These are phyloP conservation scores for Verruconis gallopava DNA, from an alignment of 2,329 filamentous ascomycete species.

Conservation along the genomic window DNA sequence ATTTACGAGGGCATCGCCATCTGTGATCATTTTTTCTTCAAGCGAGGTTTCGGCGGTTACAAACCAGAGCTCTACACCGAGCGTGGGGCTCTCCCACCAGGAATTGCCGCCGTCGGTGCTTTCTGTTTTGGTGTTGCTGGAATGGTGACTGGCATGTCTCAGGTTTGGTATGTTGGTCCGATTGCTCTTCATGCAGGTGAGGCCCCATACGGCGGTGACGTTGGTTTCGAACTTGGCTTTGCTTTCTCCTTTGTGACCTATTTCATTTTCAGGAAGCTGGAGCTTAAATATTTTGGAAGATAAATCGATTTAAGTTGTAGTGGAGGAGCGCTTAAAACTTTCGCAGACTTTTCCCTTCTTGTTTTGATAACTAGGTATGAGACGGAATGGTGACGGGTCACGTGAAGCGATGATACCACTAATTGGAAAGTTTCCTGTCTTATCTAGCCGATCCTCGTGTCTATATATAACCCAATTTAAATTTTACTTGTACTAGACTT, in stretches of 20 bases:
- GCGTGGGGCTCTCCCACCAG: conserved; percentile 44
- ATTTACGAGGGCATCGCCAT: conserved; percentile 58
- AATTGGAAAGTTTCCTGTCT: no score
- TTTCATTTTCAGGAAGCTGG: conserved; percentile 35
- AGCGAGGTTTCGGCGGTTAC: conserved; percentile 48
- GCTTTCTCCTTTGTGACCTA: conserved; percentile 44
- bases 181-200: conserved; percentile 47
- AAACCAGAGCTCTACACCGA: conserved; percentile 45
- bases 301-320: no score
- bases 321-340: no score
- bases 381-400: no score
- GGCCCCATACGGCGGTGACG: conserved; percentile 40
- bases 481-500: no score
- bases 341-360: no score
- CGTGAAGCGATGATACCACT: no score
- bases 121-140: conserved; percentile 53
- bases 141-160: conserved; percentile 56
- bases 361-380: no score
- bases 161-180: conserved; percentile 53
- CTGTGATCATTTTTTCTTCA: conserved; percentile 56
- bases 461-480: no score
- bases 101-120: conserved; percentile 49
- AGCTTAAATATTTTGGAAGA: conserved; percentile 33
- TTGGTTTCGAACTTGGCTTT: conserved; percentile 55
- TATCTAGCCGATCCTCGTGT: no score